phyloP scores from a whole-genome alignment of 768 basidiomycete genomes.

The Stropharia rugosoannulata region DNA sequence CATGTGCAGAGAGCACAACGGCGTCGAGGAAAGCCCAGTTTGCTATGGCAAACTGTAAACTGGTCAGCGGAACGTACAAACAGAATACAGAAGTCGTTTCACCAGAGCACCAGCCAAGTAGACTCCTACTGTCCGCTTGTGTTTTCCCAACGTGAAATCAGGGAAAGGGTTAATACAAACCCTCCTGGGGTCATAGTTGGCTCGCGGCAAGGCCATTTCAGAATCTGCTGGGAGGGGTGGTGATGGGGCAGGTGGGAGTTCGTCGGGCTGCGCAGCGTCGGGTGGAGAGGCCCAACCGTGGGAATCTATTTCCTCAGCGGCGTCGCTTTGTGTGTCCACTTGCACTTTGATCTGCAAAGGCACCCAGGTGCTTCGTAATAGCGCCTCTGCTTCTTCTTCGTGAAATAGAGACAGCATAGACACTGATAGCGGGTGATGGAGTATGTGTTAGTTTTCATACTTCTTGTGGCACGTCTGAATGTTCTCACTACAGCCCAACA shows the following conservation, averaged over 20 bases:
- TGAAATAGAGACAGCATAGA: neutral
- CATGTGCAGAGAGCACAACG: conserved; percentile 85
- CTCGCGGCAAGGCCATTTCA: conserved; percentile 62
- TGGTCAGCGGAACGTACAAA: neutral
- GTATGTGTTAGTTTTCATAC: neutral
- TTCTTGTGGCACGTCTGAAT: neutral
- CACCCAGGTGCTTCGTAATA: neutral
- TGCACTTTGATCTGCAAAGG: neutral
- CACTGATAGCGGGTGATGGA: neutral
- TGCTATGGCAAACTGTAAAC: conserved; percentile 83
- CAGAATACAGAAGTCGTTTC: conserved; percentile 30
- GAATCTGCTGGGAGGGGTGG: neutral
- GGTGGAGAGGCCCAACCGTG: conserved; percentile 1
- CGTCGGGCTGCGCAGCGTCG: neutral
- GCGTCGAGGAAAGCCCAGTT: conserved; percentile 97
- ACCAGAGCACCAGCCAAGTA: conserved; percentile 93
- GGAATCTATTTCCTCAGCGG: conserved; percentile 5
- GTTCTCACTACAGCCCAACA: too few relatives aligned
- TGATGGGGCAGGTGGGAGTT: neutral
- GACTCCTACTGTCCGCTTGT: conserved; percentile 81
- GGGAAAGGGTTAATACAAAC: conserved; percentile 90
- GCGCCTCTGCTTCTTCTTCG: neutral
- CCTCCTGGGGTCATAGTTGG: conserved; percentile 82
- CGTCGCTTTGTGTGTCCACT: neutral
- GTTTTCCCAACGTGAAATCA: conserved; percentile 67